Percentiles rank a stretch among this genome's conserved stretches.
phyloP scores from a whole-genome alignment of 257 asterid genomes.

The Jaltomata sinuosa region DNA sequence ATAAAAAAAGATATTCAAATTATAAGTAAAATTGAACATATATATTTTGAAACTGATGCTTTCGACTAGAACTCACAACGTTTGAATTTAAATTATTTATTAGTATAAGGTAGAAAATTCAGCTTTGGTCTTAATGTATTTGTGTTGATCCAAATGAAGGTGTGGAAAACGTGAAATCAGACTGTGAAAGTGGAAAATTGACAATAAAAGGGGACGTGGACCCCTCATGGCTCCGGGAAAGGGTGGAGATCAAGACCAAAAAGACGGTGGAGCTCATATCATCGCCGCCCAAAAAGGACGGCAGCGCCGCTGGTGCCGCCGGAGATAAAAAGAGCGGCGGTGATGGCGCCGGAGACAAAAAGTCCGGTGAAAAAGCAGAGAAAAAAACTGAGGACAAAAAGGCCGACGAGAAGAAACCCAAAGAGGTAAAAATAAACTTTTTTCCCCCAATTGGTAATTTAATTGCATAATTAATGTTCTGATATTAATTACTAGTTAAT shows the following conservation, averaged over 20 bases:
- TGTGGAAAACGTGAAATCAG: constrained; percentile 18
- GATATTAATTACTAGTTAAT: background rate
- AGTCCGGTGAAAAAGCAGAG: constrained; percentile 18
- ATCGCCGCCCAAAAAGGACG: constrained; percentile 17
- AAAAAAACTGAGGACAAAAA: constrained; percentile 24
- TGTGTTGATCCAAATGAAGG: background rate
- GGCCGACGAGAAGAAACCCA: constrained; percentile 19
- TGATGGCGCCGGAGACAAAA: constrained; percentile 19
- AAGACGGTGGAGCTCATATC: constrained; percentile 17
- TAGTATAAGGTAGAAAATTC: background rate
- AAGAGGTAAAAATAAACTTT: constrained; percentile 16
- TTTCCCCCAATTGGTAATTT: background rate
- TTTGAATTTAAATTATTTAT: background rate
- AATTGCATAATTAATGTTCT: background rate
- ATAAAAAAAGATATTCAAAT: too few relatives aligned
- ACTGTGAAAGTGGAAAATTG: constrained; percentile 6
- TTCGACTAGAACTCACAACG: too few relatives aligned
- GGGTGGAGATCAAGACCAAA: constrained; percentile 15
- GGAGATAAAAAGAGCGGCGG: background rate
- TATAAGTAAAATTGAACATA: too few relatives aligned
- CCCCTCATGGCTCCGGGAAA: constrained; percentile 16
- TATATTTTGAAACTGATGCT: background rate
- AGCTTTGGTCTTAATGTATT: background rate
- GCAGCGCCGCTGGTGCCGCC: background rate
- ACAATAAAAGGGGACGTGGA: constrained; percentile 16